Evolutionary conservation across 352 stramenopile species (phyloP).

Genomic region (Phytopythium litorale): DNA sequence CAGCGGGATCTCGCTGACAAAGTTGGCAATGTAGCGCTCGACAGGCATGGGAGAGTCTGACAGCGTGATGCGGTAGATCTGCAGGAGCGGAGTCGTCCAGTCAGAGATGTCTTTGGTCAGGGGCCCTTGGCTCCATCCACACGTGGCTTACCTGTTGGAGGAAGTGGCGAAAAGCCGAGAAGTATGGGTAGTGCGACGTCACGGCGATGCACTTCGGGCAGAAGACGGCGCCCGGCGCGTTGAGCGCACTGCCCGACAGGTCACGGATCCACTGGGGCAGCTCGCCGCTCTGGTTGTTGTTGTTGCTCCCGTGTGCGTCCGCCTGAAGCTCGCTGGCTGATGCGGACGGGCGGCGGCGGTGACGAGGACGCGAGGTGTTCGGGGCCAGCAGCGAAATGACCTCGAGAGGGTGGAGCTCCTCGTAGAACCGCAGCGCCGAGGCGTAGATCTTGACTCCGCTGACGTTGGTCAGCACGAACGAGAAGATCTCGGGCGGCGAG

Average conservation of each 20-base stretch:
- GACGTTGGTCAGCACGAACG: slow-evolving; percentile 83
- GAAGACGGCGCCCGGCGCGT: slow-evolving; percentile 70
- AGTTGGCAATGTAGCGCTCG: slow-evolving; percentile 97
- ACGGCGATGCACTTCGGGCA: slow-evolving; percentile 92
- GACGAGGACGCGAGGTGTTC: slow-evolving; percentile 37
- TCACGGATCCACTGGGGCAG: slow-evolving; percentile 74
- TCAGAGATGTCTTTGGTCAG: neutral
- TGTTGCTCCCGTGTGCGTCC: slow-evolving; percentile 25
- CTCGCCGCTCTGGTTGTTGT: slow-evolving; percentile 46
- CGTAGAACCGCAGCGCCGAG: slow-evolving; percentile 76
- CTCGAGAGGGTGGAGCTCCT: slow-evolving; percentile 76
- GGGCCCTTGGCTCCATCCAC: neutral
- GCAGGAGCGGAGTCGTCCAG: neutral
- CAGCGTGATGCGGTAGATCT: slow-evolving; percentile 80
- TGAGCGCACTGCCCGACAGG: slow-evolving; percentile 39
- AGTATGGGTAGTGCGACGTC: slow-evolving; percentile 95
- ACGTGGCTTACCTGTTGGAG: slow-evolving; percentile 86
- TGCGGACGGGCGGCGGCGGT: slow-evolving; percentile 19
- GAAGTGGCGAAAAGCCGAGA: slow-evolving; percentile 93
- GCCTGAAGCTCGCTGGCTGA: slow-evolving; percentile 1
- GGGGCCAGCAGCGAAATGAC: slow-evolving; percentile 66
- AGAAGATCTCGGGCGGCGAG: slow-evolving; percentile 63
- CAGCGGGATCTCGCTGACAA: slow-evolving; percentile 94
- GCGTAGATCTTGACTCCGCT: slow-evolving; percentile 80
- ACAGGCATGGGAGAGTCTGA: slow-evolving; percentile 92